A percentile compares a stretch with the other conserved stretches of the same genome.
Evolutionary conservation across 2,329 filamentous ascomycete genomes (phyloP).

Genomic region (Trichoderma polysporum): DNA sequence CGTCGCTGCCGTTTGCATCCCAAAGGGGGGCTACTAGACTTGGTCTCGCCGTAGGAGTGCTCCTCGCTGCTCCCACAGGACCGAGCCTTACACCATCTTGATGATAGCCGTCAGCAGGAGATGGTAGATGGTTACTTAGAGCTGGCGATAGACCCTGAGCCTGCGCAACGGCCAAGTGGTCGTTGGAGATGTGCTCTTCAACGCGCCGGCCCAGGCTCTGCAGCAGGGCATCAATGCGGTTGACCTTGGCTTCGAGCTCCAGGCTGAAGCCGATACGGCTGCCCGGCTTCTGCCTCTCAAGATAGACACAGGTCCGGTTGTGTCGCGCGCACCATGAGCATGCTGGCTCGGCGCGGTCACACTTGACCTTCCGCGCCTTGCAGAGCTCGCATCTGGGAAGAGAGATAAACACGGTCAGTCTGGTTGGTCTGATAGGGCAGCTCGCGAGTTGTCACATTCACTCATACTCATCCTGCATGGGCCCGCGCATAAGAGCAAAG

Average conservation of each 20-base stretch:
- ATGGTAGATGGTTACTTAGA: constrained; percentile 37
- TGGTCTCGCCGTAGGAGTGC: constrained; percentile 11
- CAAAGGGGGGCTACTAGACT: constrained; percentile 12
- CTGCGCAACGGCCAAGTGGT: constrained; percentile 29
- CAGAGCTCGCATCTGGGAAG: constrained; percentile 43
- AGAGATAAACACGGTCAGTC: neutral
- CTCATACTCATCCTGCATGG: neutral
- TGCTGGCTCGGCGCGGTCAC: constrained; percentile 56
- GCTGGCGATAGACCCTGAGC: constrained; percentile 34
- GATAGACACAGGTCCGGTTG: constrained; percentile 65
- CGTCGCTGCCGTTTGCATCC: constrained; percentile 1
- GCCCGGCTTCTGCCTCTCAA: constrained; percentile 69
- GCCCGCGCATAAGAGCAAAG: neutral
- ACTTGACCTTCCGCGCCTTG: constrained; percentile 48
- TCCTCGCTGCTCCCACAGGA: constrained; percentile 15
- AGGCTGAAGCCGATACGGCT: constrained; percentile 61
- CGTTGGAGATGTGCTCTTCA: constrained; percentile 42
- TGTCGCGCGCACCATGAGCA: constrained; percentile 72
- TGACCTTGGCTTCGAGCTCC: constrained; percentile 58
- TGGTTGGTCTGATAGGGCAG: neutral
- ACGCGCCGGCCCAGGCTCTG: constrained; percentile 44
- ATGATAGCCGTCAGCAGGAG: constrained; percentile 32
- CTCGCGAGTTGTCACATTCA: neutral
- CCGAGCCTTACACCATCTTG: constrained; percentile 2
- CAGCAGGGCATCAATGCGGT: constrained; percentile 49